Evolutionary conservation across 768 basidiomycete species (phyloP).

Genomic region (Tricholoma bakamatsutake): DNA sequence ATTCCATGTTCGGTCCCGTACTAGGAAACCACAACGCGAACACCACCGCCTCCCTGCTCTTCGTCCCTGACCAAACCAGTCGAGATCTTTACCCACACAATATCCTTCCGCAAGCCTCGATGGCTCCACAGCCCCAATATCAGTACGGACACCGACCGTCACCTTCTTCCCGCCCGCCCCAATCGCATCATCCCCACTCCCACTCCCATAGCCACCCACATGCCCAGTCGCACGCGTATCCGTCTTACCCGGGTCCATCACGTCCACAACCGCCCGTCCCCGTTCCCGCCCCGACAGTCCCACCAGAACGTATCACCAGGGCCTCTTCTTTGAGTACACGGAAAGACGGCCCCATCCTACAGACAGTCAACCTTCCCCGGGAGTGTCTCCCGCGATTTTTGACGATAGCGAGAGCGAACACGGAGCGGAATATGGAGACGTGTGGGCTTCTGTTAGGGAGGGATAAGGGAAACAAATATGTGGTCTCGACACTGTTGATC

Average conservation of each 20-base stretch:
- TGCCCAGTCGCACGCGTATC: slow-evolving; percentile 18
- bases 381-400: slow-evolving; percentile 74
- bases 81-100: slow-evolving; percentile 14
- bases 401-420: slow-evolving; percentile 73
- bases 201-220: slow-evolving; percentile 15
- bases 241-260: slow-evolving; percentile 18
- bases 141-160: slow-evolving; percentile 11
- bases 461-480: slow-evolving; percentile 50
- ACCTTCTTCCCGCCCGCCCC: slow-evolving; percentile 23
- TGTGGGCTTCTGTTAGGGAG: slow-evolving; percentile 83
- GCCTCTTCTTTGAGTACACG: slow-evolving; percentile 1
- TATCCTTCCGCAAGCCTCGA: slow-evolving; percentile 3
- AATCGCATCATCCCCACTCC: neutral
- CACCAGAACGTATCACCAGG: slow-evolving; percentile 6
- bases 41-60: slow-evolving; percentile 38
- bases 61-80: slow-evolving; percentile 29
- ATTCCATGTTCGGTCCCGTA: slow-evolving; percentile 60
- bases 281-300: slow-evolving; percentile 12
- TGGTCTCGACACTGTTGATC: slow-evolving; percentile 78
- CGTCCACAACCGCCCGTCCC: slow-evolving; percentile 20
- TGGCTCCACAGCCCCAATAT: slow-evolving; percentile 10
- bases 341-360: slow-evolving; percentile 17
- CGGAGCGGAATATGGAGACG: slow-evolving; percentile 74
- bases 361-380: slow-evolving; percentile 66
- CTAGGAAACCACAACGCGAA: slow-evolving; percentile 26